A percentile compares a stretch with the other conserved stretches of the same genome.
Conservation (phyloP, 805 yeast genomes). For the Scheffersomyces lignosus region DNA sequence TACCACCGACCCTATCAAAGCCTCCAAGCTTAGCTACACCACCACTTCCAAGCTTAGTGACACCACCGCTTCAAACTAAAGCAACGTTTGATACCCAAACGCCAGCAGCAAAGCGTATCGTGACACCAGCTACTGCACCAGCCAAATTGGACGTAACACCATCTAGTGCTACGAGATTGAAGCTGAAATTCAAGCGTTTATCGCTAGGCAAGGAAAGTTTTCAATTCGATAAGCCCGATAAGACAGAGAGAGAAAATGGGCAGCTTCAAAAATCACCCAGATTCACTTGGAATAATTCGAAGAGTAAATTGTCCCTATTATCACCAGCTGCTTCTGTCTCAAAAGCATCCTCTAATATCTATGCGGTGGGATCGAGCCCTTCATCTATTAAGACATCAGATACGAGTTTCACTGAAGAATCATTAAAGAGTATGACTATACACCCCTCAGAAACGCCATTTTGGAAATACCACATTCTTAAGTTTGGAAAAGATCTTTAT, state of each 20-base stretch:
- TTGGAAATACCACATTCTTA: constrained; percentile 66
- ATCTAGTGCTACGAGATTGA: no score
- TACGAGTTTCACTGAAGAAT: not conserved
- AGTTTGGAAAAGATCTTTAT: constrained; percentile 55
- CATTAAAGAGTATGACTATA: constrained; percentile 1
- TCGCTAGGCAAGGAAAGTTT: not conserved
- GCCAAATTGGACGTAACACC: no score
- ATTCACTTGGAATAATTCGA: not conserved
- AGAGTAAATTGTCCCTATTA: not conserved
- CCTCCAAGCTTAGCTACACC: no score
- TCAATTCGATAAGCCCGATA: not conserved
- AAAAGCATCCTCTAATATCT: not conserved
- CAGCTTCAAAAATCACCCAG: not conserved
- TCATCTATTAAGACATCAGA: not conserved
- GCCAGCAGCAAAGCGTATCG: no score
- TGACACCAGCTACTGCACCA: no score
- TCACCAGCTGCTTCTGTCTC: not conserved
- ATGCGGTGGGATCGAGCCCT: not conserved
- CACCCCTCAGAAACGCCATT: constrained; percentile 26
- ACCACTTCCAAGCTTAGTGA: no score
- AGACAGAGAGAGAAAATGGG: not conserved
- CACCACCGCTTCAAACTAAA: no score
- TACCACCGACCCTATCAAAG: no score
- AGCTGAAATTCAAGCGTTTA: not conserved
- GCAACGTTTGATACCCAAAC: no score